Evolutionary conservation across 2,329 filamentous ascomycete species (phyloP).

Genomic region (Fusarium floridanum): DNA sequence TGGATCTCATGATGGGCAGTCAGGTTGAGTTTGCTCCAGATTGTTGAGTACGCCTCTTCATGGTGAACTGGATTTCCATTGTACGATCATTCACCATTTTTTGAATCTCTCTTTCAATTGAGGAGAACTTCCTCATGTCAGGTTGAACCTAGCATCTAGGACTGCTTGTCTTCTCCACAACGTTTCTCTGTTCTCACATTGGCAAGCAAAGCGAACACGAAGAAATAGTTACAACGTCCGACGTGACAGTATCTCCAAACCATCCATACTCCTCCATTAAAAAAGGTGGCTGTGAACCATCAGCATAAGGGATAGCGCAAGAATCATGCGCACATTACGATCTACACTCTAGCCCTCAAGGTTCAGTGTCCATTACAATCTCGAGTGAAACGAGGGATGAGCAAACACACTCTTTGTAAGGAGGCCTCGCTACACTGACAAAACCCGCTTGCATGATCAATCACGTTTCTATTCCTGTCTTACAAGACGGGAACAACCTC

Average conservation of each 20-base stretch:
- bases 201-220: not conserved
- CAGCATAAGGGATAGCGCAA: not conserved
- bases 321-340: conserved; percentile 28
- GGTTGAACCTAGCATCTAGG: not conserved
- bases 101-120: not conserved
- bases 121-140: not conserved
- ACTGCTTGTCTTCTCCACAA: not conserved
- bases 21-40: not conserved
- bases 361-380: not conserved
- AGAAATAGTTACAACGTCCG: not conserved
- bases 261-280: not conserved
- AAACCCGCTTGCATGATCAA: conserved; percentile 8
- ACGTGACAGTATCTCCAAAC: not conserved
- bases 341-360: conserved; percentile 20
- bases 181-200: not conserved
- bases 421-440: conserved; percentile 10
- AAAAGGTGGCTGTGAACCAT: not conserved
- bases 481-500: conserved; percentile 16
- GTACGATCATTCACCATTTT: not conserved
- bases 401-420: conserved; percentile 3
- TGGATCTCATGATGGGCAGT: not conserved
- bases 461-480: conserved; percentile 26
- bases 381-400: not conserved
- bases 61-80: not conserved
- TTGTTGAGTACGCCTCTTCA: not conserved